These are phyloP conservation scores for Oryza punctata DNA, from an alignment of 176 grass and related monocot species.

Conservation along the genomic window DNA sequence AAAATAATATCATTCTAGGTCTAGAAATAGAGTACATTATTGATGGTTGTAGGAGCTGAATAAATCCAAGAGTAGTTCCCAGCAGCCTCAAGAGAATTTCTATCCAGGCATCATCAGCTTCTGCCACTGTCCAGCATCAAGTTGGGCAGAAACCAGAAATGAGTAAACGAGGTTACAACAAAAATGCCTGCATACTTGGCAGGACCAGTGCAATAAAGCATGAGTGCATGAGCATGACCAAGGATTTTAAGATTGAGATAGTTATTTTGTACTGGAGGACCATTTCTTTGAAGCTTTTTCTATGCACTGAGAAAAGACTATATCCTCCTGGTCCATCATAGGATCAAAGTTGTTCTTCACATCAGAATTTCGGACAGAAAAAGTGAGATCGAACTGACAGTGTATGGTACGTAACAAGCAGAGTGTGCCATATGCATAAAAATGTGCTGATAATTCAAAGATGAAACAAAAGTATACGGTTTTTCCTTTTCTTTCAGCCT, in stretches of 20 bases:
- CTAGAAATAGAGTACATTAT: conserved; percentile 11
- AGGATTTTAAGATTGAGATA: conserved; percentile 44
- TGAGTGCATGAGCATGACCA: not conserved
- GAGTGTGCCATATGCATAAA: not conserved
- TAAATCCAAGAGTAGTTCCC: not conserved
- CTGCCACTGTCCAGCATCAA: conserved; percentile 44
- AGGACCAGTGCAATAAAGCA: conserved; percentile 1
- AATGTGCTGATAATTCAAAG: not conserved
- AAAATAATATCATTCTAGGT: conserved; percentile 5
- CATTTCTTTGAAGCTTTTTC: conserved; percentile 57
- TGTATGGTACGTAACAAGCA: not conserved
- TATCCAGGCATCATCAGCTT: conserved; percentile 53
- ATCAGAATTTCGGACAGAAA: not conserved
- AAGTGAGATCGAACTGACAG: not conserved
- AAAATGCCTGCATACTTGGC: not conserved
- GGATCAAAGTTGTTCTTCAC: not conserved
- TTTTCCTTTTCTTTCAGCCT: too few relatives aligned
- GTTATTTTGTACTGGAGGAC: conserved; percentile 59
- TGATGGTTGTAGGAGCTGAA: not conserved
- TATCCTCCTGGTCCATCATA: conserved; percentile 36
- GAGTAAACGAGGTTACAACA: not conserved
- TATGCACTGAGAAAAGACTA: conserved; percentile 41
- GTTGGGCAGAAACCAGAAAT: not conserved
- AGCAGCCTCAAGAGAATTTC: not conserved
- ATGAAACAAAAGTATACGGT: not conserved